These are phyloP conservation scores for Eucalyptus albens DNA, from an alignment of 345 rosid genomes.

Conservation along the genomic window DNA sequence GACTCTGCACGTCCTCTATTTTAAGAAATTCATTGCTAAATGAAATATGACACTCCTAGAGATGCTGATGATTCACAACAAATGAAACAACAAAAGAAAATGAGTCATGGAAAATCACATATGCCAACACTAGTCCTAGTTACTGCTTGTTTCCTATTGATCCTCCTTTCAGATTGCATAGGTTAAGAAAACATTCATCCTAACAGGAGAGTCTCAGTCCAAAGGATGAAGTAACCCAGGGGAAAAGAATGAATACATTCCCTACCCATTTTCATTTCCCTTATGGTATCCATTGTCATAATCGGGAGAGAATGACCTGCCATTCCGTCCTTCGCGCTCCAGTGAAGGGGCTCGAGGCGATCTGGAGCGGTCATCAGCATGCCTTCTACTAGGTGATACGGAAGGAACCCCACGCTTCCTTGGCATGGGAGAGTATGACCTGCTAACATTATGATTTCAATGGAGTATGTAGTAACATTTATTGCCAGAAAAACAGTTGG, in stretches of 20 bases:
- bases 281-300: conserved; percentile 23
- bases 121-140: background rate
- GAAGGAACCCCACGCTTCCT: conserved; percentile 52
- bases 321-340: conserved; percentile 25
- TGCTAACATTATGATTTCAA: background rate
- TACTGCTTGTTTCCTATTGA: background rate
- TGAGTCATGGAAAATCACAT: background rate
- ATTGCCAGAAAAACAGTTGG: background rate
- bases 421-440: conserved; percentile 82
- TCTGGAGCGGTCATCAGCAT: conserved; percentile 35
- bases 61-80: background rate
- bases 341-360: conserved; percentile 75
- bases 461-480: background rate
- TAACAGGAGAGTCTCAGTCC: background rate
- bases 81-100: background rate
- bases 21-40: background rate
- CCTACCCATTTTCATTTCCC: conserved; percentile 23
- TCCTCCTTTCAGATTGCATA: background rate
- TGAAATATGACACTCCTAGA: background rate
- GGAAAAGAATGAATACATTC: background rate
- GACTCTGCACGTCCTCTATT: background rate
- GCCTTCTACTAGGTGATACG: conserved; percentile 64
- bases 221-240: background rate
- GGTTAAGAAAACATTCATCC: background rate
- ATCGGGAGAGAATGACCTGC: conserved; percentile 58